These are phyloP conservation scores for Kwoniella mangroviensis DNA, from an alignment of 768 basidiomycete genomes.

Conservation along the genomic window DNA sequence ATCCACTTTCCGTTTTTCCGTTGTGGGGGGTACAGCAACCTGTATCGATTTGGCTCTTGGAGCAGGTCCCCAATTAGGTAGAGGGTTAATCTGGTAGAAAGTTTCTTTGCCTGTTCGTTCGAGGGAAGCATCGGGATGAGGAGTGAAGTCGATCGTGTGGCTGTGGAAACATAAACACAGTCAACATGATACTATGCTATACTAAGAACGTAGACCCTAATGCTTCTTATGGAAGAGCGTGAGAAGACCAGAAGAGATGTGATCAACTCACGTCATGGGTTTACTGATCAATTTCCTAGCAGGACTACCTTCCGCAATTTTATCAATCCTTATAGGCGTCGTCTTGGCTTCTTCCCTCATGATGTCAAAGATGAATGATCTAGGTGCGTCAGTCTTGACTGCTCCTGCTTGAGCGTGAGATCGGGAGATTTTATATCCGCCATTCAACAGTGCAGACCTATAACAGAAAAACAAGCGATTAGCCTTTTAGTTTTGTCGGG, in stretches of 20 bases:
- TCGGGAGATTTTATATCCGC: conserved; percentile 79
- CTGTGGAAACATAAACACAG: no score
- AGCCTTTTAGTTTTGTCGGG: no score
- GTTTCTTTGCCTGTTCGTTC: conserved; percentile 45
- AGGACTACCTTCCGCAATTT: conserved; percentile 75
- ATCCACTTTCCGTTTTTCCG: conserved; percentile 21
- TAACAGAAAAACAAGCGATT: neutral
- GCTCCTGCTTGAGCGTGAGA: conserved; percentile 90
- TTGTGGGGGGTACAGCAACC: neutral
- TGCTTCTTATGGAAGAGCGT: no score
- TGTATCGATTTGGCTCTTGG: conserved; percentile 48
- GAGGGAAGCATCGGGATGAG: conserved; percentile 67
- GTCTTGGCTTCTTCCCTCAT: conserved; percentile 81
- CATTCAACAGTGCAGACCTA: conserved; percentile 88
- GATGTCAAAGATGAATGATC: conserved; percentile 75
- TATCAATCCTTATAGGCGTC: conserved; percentile 82
- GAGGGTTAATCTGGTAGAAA: conserved; percentile 72
- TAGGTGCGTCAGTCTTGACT: conserved; percentile 82
- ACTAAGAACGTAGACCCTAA: no score
- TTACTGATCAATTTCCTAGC: conserved; percentile 71
- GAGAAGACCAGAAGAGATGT: neutral
- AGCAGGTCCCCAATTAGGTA: conserved; percentile 91
- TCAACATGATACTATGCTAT: no score
- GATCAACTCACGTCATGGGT: conserved; percentile 66
- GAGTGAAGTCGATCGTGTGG: conserved; percentile 71